A percentile compares a stretch with the other conserved stretches of the same genome.
These are phyloP conservation scores for Fennellomyces sp. DNA, from an alignment of 371 early-diverging fungal genomes.

Conservation along the genomic window DNA sequence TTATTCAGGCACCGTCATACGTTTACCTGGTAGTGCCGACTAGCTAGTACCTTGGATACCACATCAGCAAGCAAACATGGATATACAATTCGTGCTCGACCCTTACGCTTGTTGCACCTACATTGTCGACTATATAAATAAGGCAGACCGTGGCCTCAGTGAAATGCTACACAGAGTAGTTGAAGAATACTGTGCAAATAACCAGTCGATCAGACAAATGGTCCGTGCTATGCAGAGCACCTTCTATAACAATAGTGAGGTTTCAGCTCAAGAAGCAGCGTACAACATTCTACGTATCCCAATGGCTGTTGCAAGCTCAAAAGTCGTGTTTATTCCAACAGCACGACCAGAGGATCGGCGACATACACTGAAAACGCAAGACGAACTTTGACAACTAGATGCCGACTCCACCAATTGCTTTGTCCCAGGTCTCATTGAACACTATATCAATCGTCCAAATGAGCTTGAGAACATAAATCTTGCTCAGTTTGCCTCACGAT, in stretches of 20 bases:
- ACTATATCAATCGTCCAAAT: no score
- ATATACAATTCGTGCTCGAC: not conserved
- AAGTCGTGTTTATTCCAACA: not conserved
- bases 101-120: not conserved
- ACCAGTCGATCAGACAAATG: not conserved
- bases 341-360: not conserved
- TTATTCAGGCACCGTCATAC: no score
- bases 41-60: no score
- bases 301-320: not conserved
- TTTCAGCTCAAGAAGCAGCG: constrained; percentile 1
- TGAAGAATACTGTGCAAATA: not conserved
- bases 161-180: not conserved
- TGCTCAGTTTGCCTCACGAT: no score
- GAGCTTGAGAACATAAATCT: no score
- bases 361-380: not conserved
- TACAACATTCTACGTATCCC: not conserved
- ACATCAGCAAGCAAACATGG: constrained; percentile 4
- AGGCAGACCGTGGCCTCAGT: not conserved
- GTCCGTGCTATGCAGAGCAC: not conserved
- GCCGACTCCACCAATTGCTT: no score
- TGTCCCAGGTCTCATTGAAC: no score
- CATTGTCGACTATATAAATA: not conserved
- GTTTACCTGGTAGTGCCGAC: no score
- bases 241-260: not conserved
- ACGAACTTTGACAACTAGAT: no score